Base-by-base conservation (phyloP, 2,329 filamentous ascomycete genomes). In the Orbilia brochopaga region DNA sequence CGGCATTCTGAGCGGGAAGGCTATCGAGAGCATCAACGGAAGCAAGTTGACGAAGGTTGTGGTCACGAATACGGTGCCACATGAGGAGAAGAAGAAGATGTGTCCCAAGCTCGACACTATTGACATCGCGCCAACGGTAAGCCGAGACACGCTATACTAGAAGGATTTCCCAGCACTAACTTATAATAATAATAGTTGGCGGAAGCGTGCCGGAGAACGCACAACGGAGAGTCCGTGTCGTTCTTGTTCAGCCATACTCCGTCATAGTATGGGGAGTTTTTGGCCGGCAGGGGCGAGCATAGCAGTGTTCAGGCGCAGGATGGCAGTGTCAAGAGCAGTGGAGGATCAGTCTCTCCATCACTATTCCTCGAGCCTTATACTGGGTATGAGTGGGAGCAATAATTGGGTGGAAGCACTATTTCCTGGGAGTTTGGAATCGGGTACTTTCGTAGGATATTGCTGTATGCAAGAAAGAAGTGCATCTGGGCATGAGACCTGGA, bases 31-130 rank as follows among this genome's bases (percentile, higher is more conserved):
- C 77, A 80, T 96, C 77, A 96, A 96, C 80, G 85, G 85, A 75
- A 91, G 90, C 77, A 85, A 87, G 78, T 81, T 96, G 75, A 87
- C 86, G 76, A 87, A 89, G 76, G 82, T 97, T 40, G 91, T 97
- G 13, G 91, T 96, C 37, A 96, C 92, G 54, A 96, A 97, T 81
- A 96, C 90, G 1, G 90, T 93, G 11, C 89, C 90, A 2, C 85
- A 91, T 75, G 86, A 88, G 74, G 90, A 91, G 79, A 93, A 95
- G 84, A 88, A 89, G 79, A 86, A 88, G 78, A 81, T 84, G 46
- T 95, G 92, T 80, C 84, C 87, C 66, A 89, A 90, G 80, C 86
- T 97, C 74, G 88, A 92, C 80, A 92, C 92, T 64, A 96, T 97
- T 79, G 92, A 97, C 80, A 91, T 97, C 76, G 91, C 89, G 77